phyloP scores from a whole-genome alignment of 495 filamentous ascomycete species.

The Rhypophila decipiens region DNA sequence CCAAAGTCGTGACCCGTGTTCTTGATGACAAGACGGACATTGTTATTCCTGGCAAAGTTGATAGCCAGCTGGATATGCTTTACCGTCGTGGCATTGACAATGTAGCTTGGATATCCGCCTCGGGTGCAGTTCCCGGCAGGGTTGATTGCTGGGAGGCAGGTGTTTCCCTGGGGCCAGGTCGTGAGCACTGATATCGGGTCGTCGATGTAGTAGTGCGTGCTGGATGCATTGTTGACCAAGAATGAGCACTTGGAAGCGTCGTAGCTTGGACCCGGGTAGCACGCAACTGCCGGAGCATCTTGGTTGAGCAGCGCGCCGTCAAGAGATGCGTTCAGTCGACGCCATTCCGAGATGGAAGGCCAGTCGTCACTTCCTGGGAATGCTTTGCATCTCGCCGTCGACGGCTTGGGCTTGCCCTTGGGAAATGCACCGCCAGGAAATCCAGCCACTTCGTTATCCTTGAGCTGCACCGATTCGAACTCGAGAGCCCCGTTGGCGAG shows the following conservation, averaged over 20 bases:
- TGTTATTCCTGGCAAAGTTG: constrained; percentile 53
- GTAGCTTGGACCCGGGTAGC: neutral
- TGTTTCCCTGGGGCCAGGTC: constrained; percentile 33
- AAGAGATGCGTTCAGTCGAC: neutral
- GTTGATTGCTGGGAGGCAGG: constrained; percentile 31
- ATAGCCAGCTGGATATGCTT: constrained; percentile 52
- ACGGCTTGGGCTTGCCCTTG: neutral
- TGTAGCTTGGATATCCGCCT: constrained; percentile 53
- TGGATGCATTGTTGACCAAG: neutral
- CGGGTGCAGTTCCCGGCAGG: constrained; percentile 40
- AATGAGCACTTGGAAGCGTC: neutral
- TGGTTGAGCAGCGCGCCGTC: neutral
- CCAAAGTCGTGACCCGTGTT: constrained; percentile 65
- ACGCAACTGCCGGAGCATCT: neutral
- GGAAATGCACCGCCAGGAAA: neutral
- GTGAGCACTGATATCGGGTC: constrained; percentile 27
- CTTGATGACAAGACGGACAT: constrained; percentile 55
- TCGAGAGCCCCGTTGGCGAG: neutral
- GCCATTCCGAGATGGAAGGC: neutral
- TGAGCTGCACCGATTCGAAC: neutral
- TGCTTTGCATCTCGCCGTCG: neutral
- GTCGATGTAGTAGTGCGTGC: neutral
- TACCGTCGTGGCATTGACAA: constrained; percentile 49
- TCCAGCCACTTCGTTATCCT: neutral
- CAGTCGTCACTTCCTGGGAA: neutral